Conservation (phyloP, 768 basidiomycete genomes). For the Pleurotus eryngii region DNA sequence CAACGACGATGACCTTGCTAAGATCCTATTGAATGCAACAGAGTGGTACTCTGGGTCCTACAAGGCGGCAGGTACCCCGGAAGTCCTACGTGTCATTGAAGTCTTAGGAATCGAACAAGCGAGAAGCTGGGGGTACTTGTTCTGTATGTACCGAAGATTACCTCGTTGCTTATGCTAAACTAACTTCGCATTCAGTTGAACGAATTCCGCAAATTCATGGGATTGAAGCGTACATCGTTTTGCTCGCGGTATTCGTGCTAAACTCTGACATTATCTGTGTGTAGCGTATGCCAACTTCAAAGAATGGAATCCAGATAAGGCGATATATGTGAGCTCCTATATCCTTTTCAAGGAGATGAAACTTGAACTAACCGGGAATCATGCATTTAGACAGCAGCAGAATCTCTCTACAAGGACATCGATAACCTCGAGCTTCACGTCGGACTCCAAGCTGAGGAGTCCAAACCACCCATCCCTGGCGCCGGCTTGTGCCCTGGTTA, state of each 20-base stretch:
- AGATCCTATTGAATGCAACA: conserved; percentile 60
- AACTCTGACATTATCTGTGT: neutral
- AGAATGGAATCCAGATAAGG: conserved; percentile 68
- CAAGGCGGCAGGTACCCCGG: conserved; percentile 66
- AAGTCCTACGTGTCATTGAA: conserved; percentile 63
- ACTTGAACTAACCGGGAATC: too few relatives aligned
- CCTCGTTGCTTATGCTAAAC: neutral
- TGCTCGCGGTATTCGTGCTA: neutral
- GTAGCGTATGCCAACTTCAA: conserved; percentile 59
- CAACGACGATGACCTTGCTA: conserved; percentile 58
- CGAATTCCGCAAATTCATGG: conserved; percentile 70
- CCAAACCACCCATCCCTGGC: conserved; percentile 61
- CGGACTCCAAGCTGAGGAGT: conserved; percentile 70
- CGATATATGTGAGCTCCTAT: conserved; percentile 44
- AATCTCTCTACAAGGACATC: conserved; percentile 64
- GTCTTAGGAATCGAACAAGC: conserved; percentile 66
- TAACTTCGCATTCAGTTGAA: conserved; percentile 41
- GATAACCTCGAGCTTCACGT: conserved; percentile 81
- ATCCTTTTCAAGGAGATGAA: neutral
- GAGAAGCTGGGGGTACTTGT: conserved; percentile 70
- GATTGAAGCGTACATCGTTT: conserved; percentile 53
- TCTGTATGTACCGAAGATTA: conserved; percentile 41
- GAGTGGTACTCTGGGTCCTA: conserved; percentile 58
- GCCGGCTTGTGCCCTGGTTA: conserved; percentile 80
- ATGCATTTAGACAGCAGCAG: conserved; percentile 50